Conservation (phyloP, 768 basidiomycete species). For the Pleurotus ostreatus region DNA sequence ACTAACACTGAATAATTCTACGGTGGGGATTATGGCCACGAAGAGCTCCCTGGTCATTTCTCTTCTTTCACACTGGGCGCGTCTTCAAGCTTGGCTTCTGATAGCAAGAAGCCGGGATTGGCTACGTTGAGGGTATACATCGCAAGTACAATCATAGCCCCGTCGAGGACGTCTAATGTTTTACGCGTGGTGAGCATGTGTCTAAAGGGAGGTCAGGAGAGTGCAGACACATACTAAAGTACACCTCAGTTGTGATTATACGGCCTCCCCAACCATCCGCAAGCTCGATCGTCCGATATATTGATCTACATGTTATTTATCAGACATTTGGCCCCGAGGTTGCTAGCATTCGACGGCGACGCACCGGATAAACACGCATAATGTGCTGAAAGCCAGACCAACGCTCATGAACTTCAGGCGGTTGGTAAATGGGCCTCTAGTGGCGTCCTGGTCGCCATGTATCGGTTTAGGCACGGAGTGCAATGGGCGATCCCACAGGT, state of each 20-base stretch:
- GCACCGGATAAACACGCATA: conserved; percentile 43
- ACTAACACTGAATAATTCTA: too few relatives aligned
- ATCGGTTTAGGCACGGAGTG: background rate
- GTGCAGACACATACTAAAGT: conserved; percentile 30
- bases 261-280: conserved; percentile 47
- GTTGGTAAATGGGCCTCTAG: conserved; percentile 11
- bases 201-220: too few relatives aligned
- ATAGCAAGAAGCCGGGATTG: conserved; percentile 40
- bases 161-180: conserved; percentile 44
- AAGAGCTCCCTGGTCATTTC: too few relatives aligned
- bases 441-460: background rate
- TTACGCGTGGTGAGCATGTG: too few relatives aligned
- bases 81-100: background rate
- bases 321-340: background rate
- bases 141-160: conserved; percentile 43
- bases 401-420: conserved; percentile 27
- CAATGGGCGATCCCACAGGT: conserved; percentile 30
- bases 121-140: conserved; percentile 44
- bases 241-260: conserved; percentile 43
- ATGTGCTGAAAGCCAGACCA: conserved; percentile 34
- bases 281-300: conserved; percentile 53
- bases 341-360: conserved; percentile 5
- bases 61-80: background rate
- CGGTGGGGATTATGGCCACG: too few relatives aligned
- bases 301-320: conserved; percentile 26